These are phyloP conservation scores for Kwoniella bestiolae DNA, from an alignment of 768 basidiomycete genomes.

Conservation along the genomic window DNA sequence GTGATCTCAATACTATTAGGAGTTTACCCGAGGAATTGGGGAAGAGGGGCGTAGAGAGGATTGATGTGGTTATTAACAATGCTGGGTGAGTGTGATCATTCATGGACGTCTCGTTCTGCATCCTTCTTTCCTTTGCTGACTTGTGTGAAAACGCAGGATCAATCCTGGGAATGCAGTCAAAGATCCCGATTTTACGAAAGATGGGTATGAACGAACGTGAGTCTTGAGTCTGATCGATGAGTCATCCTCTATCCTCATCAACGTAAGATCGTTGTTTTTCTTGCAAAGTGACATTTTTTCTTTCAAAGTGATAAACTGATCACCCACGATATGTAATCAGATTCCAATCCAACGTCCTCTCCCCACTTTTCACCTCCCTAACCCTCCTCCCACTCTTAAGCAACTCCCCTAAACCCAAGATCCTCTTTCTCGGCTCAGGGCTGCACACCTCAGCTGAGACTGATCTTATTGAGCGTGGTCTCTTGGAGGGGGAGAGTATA, in stretches of 20 bases:
- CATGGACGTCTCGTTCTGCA: background rate
- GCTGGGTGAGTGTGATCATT: conserved; percentile 26
- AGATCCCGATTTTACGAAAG: conserved; percentile 10
- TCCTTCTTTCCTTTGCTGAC: background rate
- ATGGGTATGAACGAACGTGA: conserved; percentile 28
- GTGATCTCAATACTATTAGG: conserved; percentile 17
- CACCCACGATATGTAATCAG: background rate
- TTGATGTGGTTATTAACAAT: conserved; percentile 34
- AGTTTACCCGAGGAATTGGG: conserved; percentile 3
- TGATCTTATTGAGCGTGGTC: background rate
- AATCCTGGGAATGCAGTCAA: conserved; percentile 16
- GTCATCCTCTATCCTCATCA: background rate
- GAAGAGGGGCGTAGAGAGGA: background rate
- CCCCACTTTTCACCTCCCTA: conserved; percentile 17
- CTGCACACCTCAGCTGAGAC: conserved; percentile 14
- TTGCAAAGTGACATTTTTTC: too few species aligned
- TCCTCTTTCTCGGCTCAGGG: conserved; percentile 29
- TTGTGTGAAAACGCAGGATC: conserved; percentile 4
- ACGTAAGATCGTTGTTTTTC: too few species aligned
- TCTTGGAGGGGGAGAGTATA: conserved; percentile 2
- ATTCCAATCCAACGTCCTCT: conserved; percentile 27
- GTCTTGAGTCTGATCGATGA: background rate
- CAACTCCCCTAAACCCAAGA: conserved; percentile 8
- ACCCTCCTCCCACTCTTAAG: conserved; percentile 10
- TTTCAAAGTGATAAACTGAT: too few species aligned